Conservation (phyloP, 139 green algal species). For the Picochlorum sp. region DNA sequence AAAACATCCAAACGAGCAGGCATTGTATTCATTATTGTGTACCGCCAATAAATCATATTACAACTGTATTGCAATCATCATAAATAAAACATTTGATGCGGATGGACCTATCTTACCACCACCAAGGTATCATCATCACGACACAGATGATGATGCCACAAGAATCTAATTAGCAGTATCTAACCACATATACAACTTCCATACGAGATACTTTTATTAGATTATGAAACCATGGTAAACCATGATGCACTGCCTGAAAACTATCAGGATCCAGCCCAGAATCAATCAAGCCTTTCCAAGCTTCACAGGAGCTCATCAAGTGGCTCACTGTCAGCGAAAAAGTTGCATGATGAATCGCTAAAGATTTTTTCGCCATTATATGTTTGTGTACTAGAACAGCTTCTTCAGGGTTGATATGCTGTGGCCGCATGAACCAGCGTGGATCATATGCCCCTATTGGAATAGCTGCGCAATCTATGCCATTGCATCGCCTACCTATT, state of each 20-base stretch:
- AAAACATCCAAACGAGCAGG: no score
- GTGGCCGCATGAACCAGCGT: slow-evolving; percentile 36
- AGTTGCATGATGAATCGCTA: slow-evolving; percentile 64
- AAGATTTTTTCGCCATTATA: slow-evolving; percentile 24
- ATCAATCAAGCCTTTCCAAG: slow-evolving; percentile 19
- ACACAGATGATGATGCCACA: no score
- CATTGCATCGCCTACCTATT: slow-evolving; percentile 49
- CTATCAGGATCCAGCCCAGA: slow-evolving; percentile 18
- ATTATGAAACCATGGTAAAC: slow-evolving; percentile 9
- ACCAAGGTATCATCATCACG: no score
- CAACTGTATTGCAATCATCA: no score
- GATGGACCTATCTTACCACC: no score
- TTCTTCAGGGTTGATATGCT: slow-evolving; percentile 60
- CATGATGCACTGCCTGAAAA: slow-evolving; percentile 55
- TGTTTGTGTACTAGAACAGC: slow-evolving; percentile 61
- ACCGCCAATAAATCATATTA: no score
- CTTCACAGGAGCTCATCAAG: slow-evolving; percentile 49
- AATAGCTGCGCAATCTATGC: slow-evolving; percentile 55
- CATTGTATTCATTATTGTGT: no score
- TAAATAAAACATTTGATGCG: no score
- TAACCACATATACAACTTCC: no score
- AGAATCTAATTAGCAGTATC: no score
- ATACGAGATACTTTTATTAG: no score
- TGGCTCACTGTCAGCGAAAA: slow-evolving; percentile 48
- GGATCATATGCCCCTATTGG: slow-evolving; percentile 22